These are phyloP conservation scores for Podaxis sp. DNA, from an alignment of 768 basidiomycete genomes.

Conservation along the genomic window DNA sequence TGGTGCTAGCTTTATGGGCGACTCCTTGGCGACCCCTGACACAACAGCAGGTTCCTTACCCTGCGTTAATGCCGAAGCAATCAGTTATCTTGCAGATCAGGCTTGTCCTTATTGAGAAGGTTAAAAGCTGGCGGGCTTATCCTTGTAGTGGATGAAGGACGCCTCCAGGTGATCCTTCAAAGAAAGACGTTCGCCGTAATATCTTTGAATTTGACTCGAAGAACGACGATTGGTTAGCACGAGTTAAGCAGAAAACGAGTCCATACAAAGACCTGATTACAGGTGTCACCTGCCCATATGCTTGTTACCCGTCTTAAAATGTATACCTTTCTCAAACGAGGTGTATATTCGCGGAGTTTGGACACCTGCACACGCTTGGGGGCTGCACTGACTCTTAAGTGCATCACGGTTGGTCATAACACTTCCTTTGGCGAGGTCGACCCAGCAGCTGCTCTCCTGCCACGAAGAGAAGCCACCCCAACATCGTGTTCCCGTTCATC, in stretches of 20 bases:
- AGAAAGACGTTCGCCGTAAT: not conserved
- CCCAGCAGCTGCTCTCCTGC: not conserved
- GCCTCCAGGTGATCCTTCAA: not conserved
- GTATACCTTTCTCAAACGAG: conserved; percentile 9
- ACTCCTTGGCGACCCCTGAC: not conserved
- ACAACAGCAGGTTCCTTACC: not conserved
- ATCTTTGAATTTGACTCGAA: not conserved
- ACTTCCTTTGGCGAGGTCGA: conserved; percentile 2
- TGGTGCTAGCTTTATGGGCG: not conserved
- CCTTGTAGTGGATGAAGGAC: not conserved
- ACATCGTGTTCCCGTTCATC: conserved; percentile 4
- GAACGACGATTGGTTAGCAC: not conserved
- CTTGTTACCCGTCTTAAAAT: not conserved
- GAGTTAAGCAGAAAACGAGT: not conserved
- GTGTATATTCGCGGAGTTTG: conserved; percentile 23
- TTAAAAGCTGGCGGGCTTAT: too few relatives aligned
- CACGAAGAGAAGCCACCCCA: conserved; percentile 12
- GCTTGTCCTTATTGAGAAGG: too few relatives aligned
- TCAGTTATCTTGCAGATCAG: too few relatives aligned
- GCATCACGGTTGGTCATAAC: not conserved
- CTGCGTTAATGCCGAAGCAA: not conserved
- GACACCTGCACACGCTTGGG: conserved; percentile 11
- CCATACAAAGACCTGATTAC: not conserved
- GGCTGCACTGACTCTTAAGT: not conserved
- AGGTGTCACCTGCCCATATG: not conserved